Evolutionary conservation across 1,284 basidiomycete species (phyloP), one percentile per base, ranked within the genome.

Genomic region (Omphalotus olearius): DNA sequence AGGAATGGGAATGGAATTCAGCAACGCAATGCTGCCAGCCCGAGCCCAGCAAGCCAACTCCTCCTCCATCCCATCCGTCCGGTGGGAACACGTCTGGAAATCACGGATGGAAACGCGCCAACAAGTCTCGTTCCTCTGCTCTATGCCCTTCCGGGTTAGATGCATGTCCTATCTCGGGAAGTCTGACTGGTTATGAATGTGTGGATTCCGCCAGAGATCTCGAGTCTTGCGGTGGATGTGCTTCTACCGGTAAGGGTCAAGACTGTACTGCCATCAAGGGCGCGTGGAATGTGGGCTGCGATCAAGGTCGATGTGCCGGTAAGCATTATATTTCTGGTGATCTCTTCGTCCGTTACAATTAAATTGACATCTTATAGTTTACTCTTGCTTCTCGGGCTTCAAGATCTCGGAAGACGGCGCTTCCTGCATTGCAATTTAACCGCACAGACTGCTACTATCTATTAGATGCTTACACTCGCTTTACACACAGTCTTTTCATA

Each of bases 221-320:
- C 37, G 69, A 75, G 55, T 79, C 80, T 44, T 92, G 89, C 65
- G 88, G 88, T 61, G 90, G 90, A 39, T 92, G 88, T 63, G 68
- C 78, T 5, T 75, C 79, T 7, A 68, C 74, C 23, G 81, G 82
- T 30, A 64, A 74, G 47, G 89, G 89, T 28, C 70, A 79, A 61
- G 85, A 92, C 66, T 92, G 88, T 69, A 83, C 81, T 30, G 65
- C 73, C 30, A 87, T 92, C 56, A 59, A 70, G 37, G 77, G 82
- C 57, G 80, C 76, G 18, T 76, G 78, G 72, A 82, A 83, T 56
- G 85, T 89, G 52, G 82, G 79, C 14, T 92, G 90, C 65, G 74
- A 80, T 46, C 61, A 64, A 51, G 81, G 83, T 42, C 60, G 63
- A 54, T 88, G 85, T 68, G 64, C 68, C 47, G 77, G 83, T 85